Evolutionary conservation across 2,329 filamentous ascomycete genomes (phyloP).

Genomic region (Sarocladiaceae sp.): DNA sequence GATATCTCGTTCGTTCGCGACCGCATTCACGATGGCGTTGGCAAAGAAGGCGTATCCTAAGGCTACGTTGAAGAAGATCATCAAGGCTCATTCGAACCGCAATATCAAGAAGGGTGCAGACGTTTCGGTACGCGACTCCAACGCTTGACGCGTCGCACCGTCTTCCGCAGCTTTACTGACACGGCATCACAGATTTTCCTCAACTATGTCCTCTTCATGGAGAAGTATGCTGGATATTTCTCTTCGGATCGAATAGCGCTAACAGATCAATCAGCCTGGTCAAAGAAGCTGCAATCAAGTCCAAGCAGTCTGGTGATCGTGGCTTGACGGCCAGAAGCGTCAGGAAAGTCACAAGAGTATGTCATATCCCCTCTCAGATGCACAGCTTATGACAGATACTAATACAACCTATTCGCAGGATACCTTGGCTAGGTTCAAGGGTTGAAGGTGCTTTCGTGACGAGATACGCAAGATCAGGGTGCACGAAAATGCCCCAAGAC

Average conservation of each 20-base stretch:
- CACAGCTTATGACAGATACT: not conserved
- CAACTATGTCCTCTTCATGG: constrained; percentile 80
- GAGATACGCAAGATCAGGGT: not conserved
- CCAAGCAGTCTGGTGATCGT: constrained; percentile 69
- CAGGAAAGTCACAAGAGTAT: constrained; percentile 71
- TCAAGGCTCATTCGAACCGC: constrained; percentile 82
- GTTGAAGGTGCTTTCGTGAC: constrained; percentile 45
- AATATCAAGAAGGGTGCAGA: constrained; percentile 82
- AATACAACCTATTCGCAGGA: constrained; percentile 38
- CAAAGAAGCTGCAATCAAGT: constrained; percentile 73
- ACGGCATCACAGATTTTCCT: constrained; percentile 63
- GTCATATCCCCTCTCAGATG: constrained; percentile 21
- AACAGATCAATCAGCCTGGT: constrained; percentile 52
- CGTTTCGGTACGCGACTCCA: constrained; percentile 58
- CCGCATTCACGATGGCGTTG: constrained; percentile 30
- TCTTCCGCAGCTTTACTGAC: constrained; percentile 17
- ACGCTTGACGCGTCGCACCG: constrained; percentile 7
- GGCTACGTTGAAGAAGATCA: constrained; percentile 79
- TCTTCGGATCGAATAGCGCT: too few species aligned
- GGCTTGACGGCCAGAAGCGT: constrained; percentile 72
- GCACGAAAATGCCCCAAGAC: not conserved
- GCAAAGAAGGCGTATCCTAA: constrained; percentile 78
- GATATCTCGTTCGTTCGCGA: too few species aligned
- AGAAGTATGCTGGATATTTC: constrained; percentile 51
- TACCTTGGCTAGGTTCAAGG: constrained; percentile 64